Evolutionary conservation across 306 rosid genomes (phyloP).

Genomic region (Corylus avellana): DNA sequence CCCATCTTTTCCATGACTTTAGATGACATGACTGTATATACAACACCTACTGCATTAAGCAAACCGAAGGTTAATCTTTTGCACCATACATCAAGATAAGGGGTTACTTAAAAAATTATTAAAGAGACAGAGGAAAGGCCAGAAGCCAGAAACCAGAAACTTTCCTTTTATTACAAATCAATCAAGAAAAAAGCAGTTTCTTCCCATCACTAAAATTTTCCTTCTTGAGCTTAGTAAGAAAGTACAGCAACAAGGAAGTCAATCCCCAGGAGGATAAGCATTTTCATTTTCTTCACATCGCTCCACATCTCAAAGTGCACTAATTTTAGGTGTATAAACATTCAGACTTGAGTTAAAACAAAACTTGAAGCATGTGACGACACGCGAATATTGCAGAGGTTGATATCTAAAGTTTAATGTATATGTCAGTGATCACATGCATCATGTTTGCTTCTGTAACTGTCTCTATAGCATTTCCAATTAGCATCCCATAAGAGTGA

Average conservation of each 20-base stretch:
- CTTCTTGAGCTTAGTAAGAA: neutral
- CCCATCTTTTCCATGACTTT: constrained; percentile 31
- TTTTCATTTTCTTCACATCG: neutral
- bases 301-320: neutral
- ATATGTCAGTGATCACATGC: neutral
- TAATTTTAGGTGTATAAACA: neutral
- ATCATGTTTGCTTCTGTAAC: neutral
- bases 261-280: neutral
- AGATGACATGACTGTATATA: constrained; percentile 32
- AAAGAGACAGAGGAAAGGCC: neutral
- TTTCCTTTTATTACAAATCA: neutral
- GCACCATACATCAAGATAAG: neutral
- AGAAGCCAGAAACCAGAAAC: neutral
- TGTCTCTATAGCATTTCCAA: neutral
- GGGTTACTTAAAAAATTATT: neutral
- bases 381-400: neutral
- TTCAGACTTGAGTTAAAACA: neutral
- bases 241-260: neutral
- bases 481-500: neutral
- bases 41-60: constrained; percentile 43
- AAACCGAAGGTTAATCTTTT: constrained; percentile 21
- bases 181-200: neutral
- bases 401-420: neutral
- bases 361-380: neutral
- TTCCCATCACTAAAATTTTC: neutral